These are phyloP conservation scores for Penicillium flavigenum DNA, from an alignment of 495 filamentous ascomycete species.

Conservation along the genomic window DNA sequence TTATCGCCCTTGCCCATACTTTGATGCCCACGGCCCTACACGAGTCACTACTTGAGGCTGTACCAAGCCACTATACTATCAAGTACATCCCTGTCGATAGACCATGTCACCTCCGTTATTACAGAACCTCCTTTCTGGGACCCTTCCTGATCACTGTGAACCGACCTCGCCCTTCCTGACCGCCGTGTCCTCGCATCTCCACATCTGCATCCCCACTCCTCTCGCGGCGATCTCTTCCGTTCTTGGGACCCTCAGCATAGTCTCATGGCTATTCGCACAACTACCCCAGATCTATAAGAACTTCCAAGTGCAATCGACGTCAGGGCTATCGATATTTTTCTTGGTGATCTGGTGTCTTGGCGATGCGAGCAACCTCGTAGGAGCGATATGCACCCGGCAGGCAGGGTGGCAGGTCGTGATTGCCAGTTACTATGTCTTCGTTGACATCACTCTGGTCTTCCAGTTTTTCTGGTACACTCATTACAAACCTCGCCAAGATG, in stretches of 20 bases:
- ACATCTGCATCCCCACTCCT: slow-evolving; percentile 65
- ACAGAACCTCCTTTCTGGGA: slow-evolving; percentile 26
- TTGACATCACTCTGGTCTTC: slow-evolving; percentile 60
- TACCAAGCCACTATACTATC: not conserved
- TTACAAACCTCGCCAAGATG: slow-evolving; percentile 39
- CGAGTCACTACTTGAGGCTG: not conserved
- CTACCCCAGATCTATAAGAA: slow-evolving; percentile 75
- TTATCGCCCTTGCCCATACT: slow-evolving; percentile 9
- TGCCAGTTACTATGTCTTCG: slow-evolving; percentile 66
- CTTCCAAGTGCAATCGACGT: slow-evolving; percentile 61
- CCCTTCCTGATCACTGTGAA: slow-evolving; percentile 61
- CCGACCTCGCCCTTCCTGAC: slow-evolving; percentile 60
- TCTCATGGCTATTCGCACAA: slow-evolving; percentile 77
- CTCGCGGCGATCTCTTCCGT: slow-evolving; percentile 64
- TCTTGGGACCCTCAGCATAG: slow-evolving; percentile 64
- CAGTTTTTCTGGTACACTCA: slow-evolving; percentile 72
- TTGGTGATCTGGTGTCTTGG: slow-evolving; percentile 68
- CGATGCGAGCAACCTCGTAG: slow-evolving; percentile 66
- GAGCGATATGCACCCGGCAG: slow-evolving; percentile 64
- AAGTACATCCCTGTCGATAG: not conserved
- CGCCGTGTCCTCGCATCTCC: slow-evolving; percentile 57
- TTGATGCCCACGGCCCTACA: not conserved
- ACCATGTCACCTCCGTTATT: slow-evolving; percentile 36
- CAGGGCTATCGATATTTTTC: slow-evolving; percentile 68
- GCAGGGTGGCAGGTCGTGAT: slow-evolving; percentile 70